Conservation (phyloP, 139 green algal genomes). For the Bryopsis sp. region DNA sequence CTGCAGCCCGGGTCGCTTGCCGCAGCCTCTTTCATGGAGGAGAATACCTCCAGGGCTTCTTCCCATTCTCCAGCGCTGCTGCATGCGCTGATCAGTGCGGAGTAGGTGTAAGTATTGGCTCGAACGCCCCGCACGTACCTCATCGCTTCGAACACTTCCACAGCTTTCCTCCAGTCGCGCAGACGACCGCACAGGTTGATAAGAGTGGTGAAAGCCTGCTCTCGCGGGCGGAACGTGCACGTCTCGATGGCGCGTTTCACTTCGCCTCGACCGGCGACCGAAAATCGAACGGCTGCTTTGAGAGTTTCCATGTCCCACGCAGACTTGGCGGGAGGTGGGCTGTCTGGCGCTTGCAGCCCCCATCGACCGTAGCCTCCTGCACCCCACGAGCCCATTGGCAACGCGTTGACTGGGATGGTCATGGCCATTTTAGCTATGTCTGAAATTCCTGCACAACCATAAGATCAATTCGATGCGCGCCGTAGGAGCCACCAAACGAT, state of each 20-base stretch:
- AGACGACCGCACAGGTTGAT: constrained; percentile 15
- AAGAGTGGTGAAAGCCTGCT: constrained; percentile 14
- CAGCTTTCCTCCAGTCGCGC: constrained; percentile 27
- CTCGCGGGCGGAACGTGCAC: constrained; percentile 11
- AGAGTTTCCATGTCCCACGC: constrained; percentile 18
- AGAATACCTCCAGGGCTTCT: constrained; percentile 56
- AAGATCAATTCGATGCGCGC: too few relatives aligned
- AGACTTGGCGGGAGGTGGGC: too few relatives aligned
- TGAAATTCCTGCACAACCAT: too few relatives aligned
- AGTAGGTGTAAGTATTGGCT: constrained; percentile 43
- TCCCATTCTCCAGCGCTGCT: constrained; percentile 50
- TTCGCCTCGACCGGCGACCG: neutral
- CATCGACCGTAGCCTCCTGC: too few relatives aligned
- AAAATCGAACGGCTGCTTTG: constrained; percentile 3
- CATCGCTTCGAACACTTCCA: constrained; percentile 42
- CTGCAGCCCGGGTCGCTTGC: constrained; percentile 21
- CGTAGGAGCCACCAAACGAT: too few relatives aligned
- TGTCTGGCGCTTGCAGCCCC: too few relatives aligned
- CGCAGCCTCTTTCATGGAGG: constrained; percentile 41
- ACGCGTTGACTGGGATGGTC: too few relatives aligned
- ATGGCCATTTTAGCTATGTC: too few relatives aligned
- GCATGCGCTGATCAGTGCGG: constrained; percentile 46
- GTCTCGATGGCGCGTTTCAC: constrained; percentile 9
- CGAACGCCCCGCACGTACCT: constrained; percentile 31
- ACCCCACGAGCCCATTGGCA: too few relatives aligned